Evolutionary conservation across 805 yeast genomes (phyloP), one percentile per base, ranked within the genome.

Genomic region (Metschnikowia noctiluminum): DNA sequence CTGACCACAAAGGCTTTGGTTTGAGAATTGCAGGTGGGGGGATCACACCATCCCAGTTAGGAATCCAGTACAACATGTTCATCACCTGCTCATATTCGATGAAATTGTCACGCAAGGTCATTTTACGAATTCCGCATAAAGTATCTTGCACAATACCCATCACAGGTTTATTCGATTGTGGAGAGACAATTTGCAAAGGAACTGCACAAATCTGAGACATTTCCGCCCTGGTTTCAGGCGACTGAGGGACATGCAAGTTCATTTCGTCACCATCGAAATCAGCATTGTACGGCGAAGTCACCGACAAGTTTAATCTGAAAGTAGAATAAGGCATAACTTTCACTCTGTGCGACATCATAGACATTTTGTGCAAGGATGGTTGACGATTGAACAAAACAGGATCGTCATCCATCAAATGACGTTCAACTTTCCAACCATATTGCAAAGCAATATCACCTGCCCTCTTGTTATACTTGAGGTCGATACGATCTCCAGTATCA

Each of bases 61-160:
- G 98, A 58, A 95, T 89, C 99, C 99, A 95, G 69, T 87, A 94
- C 58, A 91, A 78, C 74, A 95, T 87, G 64, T 94, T 94, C 92
- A 94, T 88, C 48, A 92, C 96, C 72, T 90, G 96, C 56, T 89
- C 96, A 65, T 84, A 88, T 56, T 88, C 97, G 48, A 94, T 74
- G 62, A 91, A 94, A 39, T 74, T 79, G 65, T 94, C 99, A 68
- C 96, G 84, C 54, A 89, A 73, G 0, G 99, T 92, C 87, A 94
- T 81, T 67, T 94, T 94, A 73, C 99, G 85, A 46, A 92, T 78
- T 75, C 99, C 99, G 80, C 97, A 90, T 57, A 94, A 76, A 0
- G 99, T 91, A 71, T 94, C 99, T 76, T 94, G 99, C 54, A 94
- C 99, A 76, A 94, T 94, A 74, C 99, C 99, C 99, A 94, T 94